A percentile compares a stretch with the other conserved stretches of the same genome.
phyloP scores from a whole-genome alignment of 345 rosid species.

The Arabis hirsuta region DNA sequence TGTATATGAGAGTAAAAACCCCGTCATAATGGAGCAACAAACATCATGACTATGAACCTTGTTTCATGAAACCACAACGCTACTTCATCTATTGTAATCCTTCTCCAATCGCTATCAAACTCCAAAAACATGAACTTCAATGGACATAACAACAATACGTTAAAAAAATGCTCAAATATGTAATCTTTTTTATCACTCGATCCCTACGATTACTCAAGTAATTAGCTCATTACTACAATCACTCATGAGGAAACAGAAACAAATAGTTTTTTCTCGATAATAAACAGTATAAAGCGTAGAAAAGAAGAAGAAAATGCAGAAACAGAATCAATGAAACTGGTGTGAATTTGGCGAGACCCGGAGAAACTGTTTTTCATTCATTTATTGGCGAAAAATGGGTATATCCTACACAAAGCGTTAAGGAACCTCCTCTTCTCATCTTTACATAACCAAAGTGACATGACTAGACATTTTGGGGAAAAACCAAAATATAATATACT shows the following conservation, averaged over 20 bases:
- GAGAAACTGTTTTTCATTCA: neutral
- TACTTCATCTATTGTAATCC: too few relatives aligned
- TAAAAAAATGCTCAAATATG: neutral
- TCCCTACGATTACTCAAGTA: neutral
- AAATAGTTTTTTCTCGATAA: neutral
- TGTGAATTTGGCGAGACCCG: neutral
- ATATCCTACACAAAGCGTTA: neutral
- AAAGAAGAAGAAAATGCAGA: neutral
- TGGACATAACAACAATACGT: neutral
- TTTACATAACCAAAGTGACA: neutral
- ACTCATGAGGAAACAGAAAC: neutral
- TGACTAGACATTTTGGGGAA: constrained; percentile 4
- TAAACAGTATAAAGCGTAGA: neutral
- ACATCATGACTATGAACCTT: too few relatives aligned
- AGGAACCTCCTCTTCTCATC: neutral
- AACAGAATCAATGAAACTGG: neutral
- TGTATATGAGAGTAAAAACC: too few relatives aligned
- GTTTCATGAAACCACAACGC: too few relatives aligned
- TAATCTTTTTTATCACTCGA: neutral
- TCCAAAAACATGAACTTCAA: too few relatives aligned
- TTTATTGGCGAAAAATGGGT: neutral
- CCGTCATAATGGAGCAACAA: too few relatives aligned
- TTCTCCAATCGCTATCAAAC: too few relatives aligned
- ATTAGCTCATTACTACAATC: neutral
- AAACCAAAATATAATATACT: neutral